Base-by-base conservation (phyloP, 768 basidiomycete species). In the Calocera viscosa region DNA sequence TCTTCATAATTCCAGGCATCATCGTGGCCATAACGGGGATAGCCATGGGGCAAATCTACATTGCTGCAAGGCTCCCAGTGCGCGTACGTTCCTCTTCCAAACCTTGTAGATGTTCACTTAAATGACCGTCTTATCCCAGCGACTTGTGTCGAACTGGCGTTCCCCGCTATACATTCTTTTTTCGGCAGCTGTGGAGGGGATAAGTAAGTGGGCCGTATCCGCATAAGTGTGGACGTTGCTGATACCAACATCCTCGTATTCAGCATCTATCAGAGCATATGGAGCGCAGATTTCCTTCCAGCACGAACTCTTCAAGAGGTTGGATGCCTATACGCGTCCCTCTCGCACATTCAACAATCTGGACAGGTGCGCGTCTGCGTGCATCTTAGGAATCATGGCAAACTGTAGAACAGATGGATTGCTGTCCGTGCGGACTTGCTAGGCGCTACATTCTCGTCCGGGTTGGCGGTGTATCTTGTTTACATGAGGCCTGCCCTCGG, bases 381-480 rank as follows among this genome's bases (percentile, higher is more conserved):
- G 43, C 16, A 24, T 24, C 24, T 24, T 47, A 19, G 19, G 43
- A 19, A 19, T 19, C 43, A 7, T 3, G 7, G 43, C 19, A 19
- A 19, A 47, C 19, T 3, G 43, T 7, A 19, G 7, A 47, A 19
- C 24, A 60, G 82, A 65, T 83, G 82, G 83, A 72, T 82, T 41
- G 77, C 75, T 65, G 74, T 81, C 49, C 78, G 82, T 67, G 78
- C 90, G 40, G 89, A 91, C 72, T 72, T 80, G 39, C 75, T 88
- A 2, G 85, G 84, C 1, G 80, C 78, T 2, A 26, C 84, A 12
- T 88, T 88, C 72, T 78, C 83, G 0, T 75, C 82, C 10, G 74
- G 76, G 1, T 74, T 88, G 2, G 85, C 84, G n/a, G 74, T 79
- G 1, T 86, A 85, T 72, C 77, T 88, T 17, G 75, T 83, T 2